A percentile compares a stretch with the other conserved stretches of the same genome.
phyloP scores from a whole-genome alignment of 441 rosid species.

The Pelargonium fulgidum region DNA sequence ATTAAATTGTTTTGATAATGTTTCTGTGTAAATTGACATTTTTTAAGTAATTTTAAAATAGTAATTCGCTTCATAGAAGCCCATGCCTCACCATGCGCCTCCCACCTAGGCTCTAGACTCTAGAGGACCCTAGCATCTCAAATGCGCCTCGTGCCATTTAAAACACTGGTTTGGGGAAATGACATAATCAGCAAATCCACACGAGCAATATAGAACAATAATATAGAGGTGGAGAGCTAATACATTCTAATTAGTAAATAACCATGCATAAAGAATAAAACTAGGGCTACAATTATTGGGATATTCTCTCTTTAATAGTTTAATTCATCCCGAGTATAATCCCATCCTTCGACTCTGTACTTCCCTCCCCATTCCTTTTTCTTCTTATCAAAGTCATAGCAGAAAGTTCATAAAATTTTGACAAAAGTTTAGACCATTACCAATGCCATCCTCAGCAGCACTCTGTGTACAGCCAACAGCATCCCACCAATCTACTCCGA shows the following conservation, averaged over 20 bases:
- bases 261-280: background rate
- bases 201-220: background rate
- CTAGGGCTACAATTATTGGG: background rate
- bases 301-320: background rate
- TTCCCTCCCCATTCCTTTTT: too few relatives aligned
- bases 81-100: too few relatives aligned
- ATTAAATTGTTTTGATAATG: too few relatives aligned
- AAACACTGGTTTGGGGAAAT: background rate
- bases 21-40: too few relatives aligned
- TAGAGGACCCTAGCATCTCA: too few relatives aligned
- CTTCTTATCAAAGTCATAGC: background rate
- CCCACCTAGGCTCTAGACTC: too few relatives aligned
- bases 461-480: slow-evolving; percentile 99
- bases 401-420: background rate
- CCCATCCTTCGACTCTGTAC: too few relatives aligned
- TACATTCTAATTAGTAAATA: background rate
- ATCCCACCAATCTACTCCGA: slow-evolving; percentile 99
- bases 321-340: background rate
- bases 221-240: background rate
- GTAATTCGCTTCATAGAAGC: too few relatives aligned
- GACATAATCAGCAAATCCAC: background rate
- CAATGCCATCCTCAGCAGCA: slow-evolving; percentile 97
- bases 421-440: slow-evolving; percentile 30
- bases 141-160: too few relatives aligned
- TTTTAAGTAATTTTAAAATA: too few relatives aligned